Percentiles rank a stretch among this genome's conserved stretches.
These are phyloP conservation scores for Letharia lupina DNA, from an alignment of 495 filamentous ascomycete species.

Conservation along the genomic window DNA sequence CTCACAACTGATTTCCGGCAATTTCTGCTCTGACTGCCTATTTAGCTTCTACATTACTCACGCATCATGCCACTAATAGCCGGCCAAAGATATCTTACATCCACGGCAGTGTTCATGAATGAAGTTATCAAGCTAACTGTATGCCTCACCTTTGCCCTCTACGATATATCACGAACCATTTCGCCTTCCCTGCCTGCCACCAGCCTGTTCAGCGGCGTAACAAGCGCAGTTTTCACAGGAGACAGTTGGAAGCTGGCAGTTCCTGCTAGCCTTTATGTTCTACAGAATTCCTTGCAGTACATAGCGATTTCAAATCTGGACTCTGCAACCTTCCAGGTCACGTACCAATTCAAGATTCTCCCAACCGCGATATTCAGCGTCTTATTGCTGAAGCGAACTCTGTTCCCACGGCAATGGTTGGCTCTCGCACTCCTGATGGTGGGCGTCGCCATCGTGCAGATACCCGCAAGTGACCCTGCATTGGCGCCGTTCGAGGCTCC, in stretches of 20 bases:
- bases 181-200: slow-evolving; percentile 70
- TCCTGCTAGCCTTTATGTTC: slow-evolving; percentile 77
- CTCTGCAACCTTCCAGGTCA: slow-evolving; percentile 83
- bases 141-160: slow-evolving; percentile 75
- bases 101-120: slow-evolving; percentile 88
- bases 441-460: slow-evolving; percentile 81
- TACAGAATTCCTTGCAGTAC: slow-evolving; percentile 89
- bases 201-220: slow-evolving; percentile 71
- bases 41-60: slow-evolving; percentile 83
- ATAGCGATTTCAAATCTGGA: slow-evolving; percentile 85
- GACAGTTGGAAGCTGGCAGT: slow-evolving; percentile 96
- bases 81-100: slow-evolving; percentile 82
- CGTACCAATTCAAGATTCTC: slow-evolving; percentile 89
- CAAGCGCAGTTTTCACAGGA: slow-evolving; percentile 71
- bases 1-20: not conserved
- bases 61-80: slow-evolving; percentile 76
- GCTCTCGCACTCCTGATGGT: slow-evolving; percentile 69
- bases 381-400: slow-evolving; percentile 57
- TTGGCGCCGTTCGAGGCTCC: slow-evolving; percentile 32
- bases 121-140: slow-evolving; percentile 86
- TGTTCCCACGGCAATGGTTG: slow-evolving; percentile 67
- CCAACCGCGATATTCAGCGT: slow-evolving; percentile 86
- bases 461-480: slow-evolving; percentile 52
- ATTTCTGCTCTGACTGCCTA: slow-evolving; percentile 15
- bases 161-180: slow-evolving; percentile 69